These are phyloP conservation scores for Pseudopyrenochaeta lycopersici DNA, from an alignment of 2,329 filamentous ascomycete species.

Conservation along the genomic window DNA sequence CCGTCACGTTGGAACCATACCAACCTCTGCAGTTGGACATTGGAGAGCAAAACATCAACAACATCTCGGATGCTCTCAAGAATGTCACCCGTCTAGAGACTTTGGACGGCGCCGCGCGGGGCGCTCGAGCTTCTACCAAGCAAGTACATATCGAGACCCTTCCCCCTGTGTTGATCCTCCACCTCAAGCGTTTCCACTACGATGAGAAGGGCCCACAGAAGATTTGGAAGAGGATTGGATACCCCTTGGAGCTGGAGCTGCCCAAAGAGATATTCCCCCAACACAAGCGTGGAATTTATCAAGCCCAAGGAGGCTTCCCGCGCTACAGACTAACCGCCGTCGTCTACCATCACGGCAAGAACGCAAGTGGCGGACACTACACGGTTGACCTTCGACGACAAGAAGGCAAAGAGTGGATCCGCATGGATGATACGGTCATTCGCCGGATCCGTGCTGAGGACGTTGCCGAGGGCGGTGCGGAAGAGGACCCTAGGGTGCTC, in stretches of 20 bases:
- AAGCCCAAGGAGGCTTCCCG: conserved; percentile 74
- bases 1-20: conserved; percentile 91
- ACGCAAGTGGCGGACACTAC: conserved; percentile 94
- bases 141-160: conserved; percentile 93
- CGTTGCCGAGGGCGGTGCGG: conserved; percentile 83
- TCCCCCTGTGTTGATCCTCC: conserved; percentile 90
- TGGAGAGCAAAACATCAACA: conserved; percentile 83
- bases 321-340: conserved; percentile 88
- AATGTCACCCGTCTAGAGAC: conserved; percentile 84
- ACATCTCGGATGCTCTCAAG: conserved; percentile 90
- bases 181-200: conserved; percentile 97
- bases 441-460: conserved; percentile 86
- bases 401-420: conserved; percentile 95
- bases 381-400: conserved; percentile 96
- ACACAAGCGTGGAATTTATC: conserved; percentile 72
- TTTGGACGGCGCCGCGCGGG: conserved; percentile 81
- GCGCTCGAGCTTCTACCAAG: conserved; percentile 83
- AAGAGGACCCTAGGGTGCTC: conserved; percentile 78
- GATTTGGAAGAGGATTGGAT: conserved; percentile 98
- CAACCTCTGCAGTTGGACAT: conserved; percentile 96
- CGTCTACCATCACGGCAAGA: conserved; percentile 97
- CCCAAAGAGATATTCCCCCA: conserved; percentile 88
- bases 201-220: conserved; percentile 91
- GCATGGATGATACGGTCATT: conserved; percentile 92
- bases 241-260: conserved; percentile 92